Base-by-base conservation (phyloP, 83 land plant genomes). In the Picea abies region DNA sequence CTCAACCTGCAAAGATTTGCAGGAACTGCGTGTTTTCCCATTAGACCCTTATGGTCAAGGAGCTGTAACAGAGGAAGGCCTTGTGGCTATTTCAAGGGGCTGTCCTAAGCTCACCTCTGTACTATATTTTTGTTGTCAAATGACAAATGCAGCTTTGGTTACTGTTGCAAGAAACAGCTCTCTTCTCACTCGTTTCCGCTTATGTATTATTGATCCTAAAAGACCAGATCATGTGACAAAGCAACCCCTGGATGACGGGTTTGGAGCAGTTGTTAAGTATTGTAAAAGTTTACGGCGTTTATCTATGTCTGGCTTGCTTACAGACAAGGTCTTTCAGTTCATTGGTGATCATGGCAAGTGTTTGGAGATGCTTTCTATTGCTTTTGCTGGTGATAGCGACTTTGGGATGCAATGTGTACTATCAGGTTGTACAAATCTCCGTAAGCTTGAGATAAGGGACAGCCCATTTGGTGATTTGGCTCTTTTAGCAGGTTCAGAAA, bases 371-470 rank as follows among this genome's bases (percentile, higher is more conserved):
- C 92, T 94, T 29, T 94, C 95, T 0, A 68, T 92, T 68, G 95
- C 92, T 19, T 92, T 94, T 88, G 95, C 96, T 75, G 95, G 95
- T 12, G 86, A 89, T 6, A 91, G 87, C 62, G 92, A 94, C 83
- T 70, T 81, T 63, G 96, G 92, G 22, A 86, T 94, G 95, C 75
- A 86, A 14, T 83, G 81, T 70, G 91, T 94, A 23, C 70, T 94
- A 49, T 86, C 85, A 47, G 96, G 96, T 4, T 94, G 96, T 86
- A 89, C 82, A 81, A 94, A 88, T 26, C 85, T 94, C 26, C 75
- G 92, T 71, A 94, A 94, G 84, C 86, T 94, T 19, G 96, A 94
- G 85, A 92, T 94, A 68, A 84, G 92, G 82, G 93, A 92, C 79
- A 35, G 96, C 81, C 96, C 96, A 25, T 94, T 94, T 82, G 95